Base-by-base conservation (phyloP, 306 rosid genomes). In the Vigna hirtella region DNA sequence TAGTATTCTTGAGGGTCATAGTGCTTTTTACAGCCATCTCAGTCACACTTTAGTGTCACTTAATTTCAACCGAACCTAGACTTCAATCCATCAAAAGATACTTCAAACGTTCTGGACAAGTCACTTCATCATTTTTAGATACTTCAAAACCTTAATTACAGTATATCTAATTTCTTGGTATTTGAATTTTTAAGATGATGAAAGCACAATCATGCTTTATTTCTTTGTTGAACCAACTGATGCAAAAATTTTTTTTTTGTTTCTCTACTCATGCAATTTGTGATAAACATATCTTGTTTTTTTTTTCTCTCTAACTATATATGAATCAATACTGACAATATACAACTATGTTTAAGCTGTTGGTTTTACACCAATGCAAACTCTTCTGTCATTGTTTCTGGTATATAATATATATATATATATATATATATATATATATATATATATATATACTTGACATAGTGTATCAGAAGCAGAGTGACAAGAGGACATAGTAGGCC, bases 401-500 rank as follows among this genome's bases (percentile, higher is more conserved):
- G 14, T 65, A 20, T 47, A 34, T 34, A 34, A 34, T 34, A 34
- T 34, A 34, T 34, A 32, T 32, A 32, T 30, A 17, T 70, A 22
- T 24, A 24, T 18, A 18, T 18, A 18, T 18, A 18, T 18, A 18
- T 18, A 18, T 24, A 24, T 24, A 24, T 22, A 22, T 22, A 22
- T 22, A 22, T 22, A 22, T 24, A 18, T 18, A 20, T 20, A 20
- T 71, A 52, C 74, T 20, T 53, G 42, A 28, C 57, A 49, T 7
- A 34, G 14, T 20, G 15, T 36, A 50, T 87, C 84, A 95, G 7
- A 90, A 95, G 6, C 89, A 94, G 16, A 92, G 83, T 71, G 88
- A 90, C 66, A 95, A 79, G 51, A 95, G 66, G 83, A 85, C 79
- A 85, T 92, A 95, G 85, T 95, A 95, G 72, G 81, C 86, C 86